These are phyloP conservation scores for Balamuthia mandrillaris DNA, from an alignment of 208 protist genomes.

Conservation along the genomic window DNA sequence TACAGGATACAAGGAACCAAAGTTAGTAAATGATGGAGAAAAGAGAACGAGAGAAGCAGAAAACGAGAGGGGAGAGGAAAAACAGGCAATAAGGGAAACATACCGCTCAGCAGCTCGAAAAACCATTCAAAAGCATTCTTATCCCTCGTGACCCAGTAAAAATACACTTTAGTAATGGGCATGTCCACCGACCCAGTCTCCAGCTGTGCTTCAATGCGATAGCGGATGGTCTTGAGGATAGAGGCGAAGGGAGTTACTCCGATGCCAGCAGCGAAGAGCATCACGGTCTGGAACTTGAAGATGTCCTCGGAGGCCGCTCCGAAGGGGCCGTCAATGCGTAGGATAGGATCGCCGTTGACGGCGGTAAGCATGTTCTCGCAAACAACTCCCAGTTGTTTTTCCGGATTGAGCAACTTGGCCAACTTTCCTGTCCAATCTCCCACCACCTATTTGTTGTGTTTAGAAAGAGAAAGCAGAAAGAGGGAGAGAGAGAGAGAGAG, in stretches of 20 bases:
- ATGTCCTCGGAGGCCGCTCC: conserved; percentile 71
- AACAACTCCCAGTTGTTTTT: conserved; percentile 49
- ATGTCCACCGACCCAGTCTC: background rate
- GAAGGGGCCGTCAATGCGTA: conserved; percentile 75
- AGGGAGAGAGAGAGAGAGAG: background rate
- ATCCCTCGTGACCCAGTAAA: conserved; percentile 67
- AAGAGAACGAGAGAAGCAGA: background rate
- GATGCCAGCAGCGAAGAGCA: conserved; percentile 74
- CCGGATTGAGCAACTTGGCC: conserved; percentile 52
- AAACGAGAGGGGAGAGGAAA: background rate
- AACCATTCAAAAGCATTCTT: conserved; percentile 71
- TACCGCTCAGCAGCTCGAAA: conserved; percentile 50
- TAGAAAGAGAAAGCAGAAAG: background rate
- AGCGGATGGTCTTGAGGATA: conserved; percentile 68
- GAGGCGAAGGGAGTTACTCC: conserved; percentile 75
- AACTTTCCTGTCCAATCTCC: conserved; percentile 70
- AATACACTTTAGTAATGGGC: conserved; percentile 64
- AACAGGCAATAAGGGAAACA: background rate
- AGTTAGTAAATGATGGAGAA: background rate
- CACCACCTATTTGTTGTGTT: too few relatives aligned
- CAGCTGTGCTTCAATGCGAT: conserved; percentile 32
- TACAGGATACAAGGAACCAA: background rate
- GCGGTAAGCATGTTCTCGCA: conserved; percentile 45
- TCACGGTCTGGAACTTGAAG: conserved; percentile 65
- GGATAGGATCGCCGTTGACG: conserved; percentile 46